Evolutionary conservation across 768 basidiomycete genomes (phyloP), one percentile per base, ranked within the genome.

Genomic region (Naematelia aurantialba): DNA sequence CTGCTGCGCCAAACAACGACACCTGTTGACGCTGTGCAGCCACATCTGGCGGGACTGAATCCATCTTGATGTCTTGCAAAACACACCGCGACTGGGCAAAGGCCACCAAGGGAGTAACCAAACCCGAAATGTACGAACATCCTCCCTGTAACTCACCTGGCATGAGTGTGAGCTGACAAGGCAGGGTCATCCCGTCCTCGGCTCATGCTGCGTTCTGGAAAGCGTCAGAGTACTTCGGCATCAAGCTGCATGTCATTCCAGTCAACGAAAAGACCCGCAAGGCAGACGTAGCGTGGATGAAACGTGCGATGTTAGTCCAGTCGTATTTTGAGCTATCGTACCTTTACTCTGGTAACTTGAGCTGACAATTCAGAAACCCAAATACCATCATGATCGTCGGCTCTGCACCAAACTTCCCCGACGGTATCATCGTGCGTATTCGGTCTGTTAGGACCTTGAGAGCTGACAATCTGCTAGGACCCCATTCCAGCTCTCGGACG

Each of bases 171-270:
- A 21, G 61, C 61, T 47, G 49, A 46, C 42, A 27, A 34, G 24
- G 25, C 56, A 94, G 92, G 80, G 81, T 97, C 60, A 79, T 97
- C 5, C 88, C 92, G 0, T 80, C 83, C 0, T 87, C 89, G 0
- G 91, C 88, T 0, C 94, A 97, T 70, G 91, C 91, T 1, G 94
- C 94, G 0, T 99, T 99, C 74, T 87, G 91, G 80, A 99, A 99
- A 75, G 92, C 87, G 2, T 87, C 85, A 1, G 83, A 85, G 8
- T 97, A 94, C 75, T 83, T 97, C 72, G 84, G 85, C 13, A 84
- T 99, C 80, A 97, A 96, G 80, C 81, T 93, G 4, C 91, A 91
- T 67, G 82, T 83, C 27, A 83, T 99, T 47, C 89, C 92, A 0
- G 86, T 98, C 22, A 82, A 97, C 69, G 79, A 81, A 1, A 74